phyloP scores from a whole-genome alignment of 2,329 filamentous ascomycete species.

The Colletotrichum tropicicola region DNA sequence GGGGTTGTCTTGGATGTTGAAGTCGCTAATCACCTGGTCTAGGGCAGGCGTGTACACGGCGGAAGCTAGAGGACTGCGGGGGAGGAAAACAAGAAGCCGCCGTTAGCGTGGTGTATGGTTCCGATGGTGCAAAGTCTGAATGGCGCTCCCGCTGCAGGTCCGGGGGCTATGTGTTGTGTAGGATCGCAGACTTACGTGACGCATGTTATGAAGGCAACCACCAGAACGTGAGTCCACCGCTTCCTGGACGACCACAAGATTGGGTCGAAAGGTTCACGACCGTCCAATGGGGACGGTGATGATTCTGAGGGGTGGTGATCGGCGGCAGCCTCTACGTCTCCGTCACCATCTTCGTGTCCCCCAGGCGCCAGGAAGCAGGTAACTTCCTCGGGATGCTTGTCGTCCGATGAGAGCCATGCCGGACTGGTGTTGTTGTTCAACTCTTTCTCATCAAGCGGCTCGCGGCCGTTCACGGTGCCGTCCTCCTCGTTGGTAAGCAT shows the following conservation, averaged over 20 bases:
- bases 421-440: neutral
- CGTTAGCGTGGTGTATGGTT: neutral
- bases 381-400: neutral
- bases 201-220: slow-evolving; percentile 12
- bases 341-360: neutral
- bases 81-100: neutral
- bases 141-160: neutral
- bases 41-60: slow-evolving; percentile 21
- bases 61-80: slow-evolving; percentile 7
- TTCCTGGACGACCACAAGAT: slow-evolving; percentile 11
- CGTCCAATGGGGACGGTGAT: neutral
- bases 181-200: slow-evolving; percentile 11
- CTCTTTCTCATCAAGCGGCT: neutral
- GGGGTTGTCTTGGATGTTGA: neutral
- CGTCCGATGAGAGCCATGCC: neutral
- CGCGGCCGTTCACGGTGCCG: too few species aligned
- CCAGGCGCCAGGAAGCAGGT: neutral
- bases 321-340: neutral
- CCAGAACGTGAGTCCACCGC: slow-evolving; percentile 17
- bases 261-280: slow-evolving; percentile 3
- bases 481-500: neutral
- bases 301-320: neutral
- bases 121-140: neutral
- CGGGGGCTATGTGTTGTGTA: neutral
- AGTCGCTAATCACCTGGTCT: slow-evolving; percentile 8